Evolutionary conservation across 768 basidiomycete genomes (phyloP), one percentile per base, ranked within the genome.

Genomic region (Lactarius quietus): DNA sequence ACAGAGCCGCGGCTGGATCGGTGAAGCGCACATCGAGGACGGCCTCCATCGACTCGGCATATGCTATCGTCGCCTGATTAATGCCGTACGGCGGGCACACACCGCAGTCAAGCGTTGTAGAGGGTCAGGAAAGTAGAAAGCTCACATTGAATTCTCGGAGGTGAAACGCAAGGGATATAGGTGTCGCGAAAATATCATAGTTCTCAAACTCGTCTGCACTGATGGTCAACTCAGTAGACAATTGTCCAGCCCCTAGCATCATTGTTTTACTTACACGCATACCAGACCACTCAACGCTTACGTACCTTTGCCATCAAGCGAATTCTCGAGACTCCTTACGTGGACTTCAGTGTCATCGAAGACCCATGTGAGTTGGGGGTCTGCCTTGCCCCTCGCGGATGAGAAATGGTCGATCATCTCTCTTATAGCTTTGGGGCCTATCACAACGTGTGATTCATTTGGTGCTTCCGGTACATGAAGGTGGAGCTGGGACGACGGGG

Each of bases 371-470:
- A 94, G 81, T 71, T 90, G 88, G 33, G 90, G 89, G 69, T 94
- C 92, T 14, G 81, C 82, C 70, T 86, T 88, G 14, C 86, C 85
- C 68, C 83, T 86, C 14, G 84, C 78, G 26, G 83, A 75, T 0
- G 89, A 85, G 67, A 94, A 94, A 73, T 92, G 91, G 55, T 93
- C 92, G 26, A 92, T 81, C 73, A 93, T 85, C 70, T 91, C 90
- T 72, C 82, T 86, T 53, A 94, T 76, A 17, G 86, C 83, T 69
- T 83, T 83, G 33, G 92, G 88, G 14, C 89, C 89, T 62, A 94
- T 86, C 8, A 81, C 85, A 15, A 93, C 73, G 28, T 80, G 82
- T 26, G 90, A 90, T 76, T 89, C 85, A 48, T 81, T 80, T 1
- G 76, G 69, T 12, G 79, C 73, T 58, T 88, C 84, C 3, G 86